phyloP scores from a whole-genome alignment of 1,139 yeast species.

The Saccharomyces hybrid region DNA sequence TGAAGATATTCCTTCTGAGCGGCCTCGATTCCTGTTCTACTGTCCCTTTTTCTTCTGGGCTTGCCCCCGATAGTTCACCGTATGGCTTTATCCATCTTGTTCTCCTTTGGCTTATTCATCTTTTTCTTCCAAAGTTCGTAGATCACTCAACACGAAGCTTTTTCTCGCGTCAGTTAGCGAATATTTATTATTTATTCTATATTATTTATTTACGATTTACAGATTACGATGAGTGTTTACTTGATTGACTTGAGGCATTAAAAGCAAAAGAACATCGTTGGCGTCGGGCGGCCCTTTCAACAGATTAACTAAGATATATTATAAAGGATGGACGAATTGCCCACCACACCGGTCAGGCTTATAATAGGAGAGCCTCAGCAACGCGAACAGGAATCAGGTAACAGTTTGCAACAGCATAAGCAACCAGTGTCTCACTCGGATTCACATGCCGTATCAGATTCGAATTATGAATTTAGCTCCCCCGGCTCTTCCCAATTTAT shows the following conservation, averaged over 20 bases:
- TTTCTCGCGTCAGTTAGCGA: not conserved
- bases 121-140: not conserved
- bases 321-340: not conserved
- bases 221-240: not conserved
- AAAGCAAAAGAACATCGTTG: not conserved
- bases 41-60: not conserved
- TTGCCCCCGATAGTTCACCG: not conserved
- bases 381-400: not conserved
- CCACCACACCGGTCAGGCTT: not conserved
- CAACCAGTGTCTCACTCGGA: not conserved
- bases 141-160: not conserved
- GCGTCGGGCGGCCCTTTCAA: not conserved
- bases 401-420: not conserved
- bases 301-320: not conserved
- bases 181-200: not conserved
- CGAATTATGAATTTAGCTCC: not conserved
- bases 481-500: conserved; percentile 4
- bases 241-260: not conserved
- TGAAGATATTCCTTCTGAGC: not conserved
- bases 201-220: not conserved
- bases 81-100: conserved; percentile 1
- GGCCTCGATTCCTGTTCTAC: not conserved
- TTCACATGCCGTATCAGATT: not conserved
- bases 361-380: not conserved
- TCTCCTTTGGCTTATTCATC: not conserved